phyloP scores from a whole-genome alignment of 2,329 filamentous ascomycete genomes.

The Neopestalotiopsis sp. region DNA sequence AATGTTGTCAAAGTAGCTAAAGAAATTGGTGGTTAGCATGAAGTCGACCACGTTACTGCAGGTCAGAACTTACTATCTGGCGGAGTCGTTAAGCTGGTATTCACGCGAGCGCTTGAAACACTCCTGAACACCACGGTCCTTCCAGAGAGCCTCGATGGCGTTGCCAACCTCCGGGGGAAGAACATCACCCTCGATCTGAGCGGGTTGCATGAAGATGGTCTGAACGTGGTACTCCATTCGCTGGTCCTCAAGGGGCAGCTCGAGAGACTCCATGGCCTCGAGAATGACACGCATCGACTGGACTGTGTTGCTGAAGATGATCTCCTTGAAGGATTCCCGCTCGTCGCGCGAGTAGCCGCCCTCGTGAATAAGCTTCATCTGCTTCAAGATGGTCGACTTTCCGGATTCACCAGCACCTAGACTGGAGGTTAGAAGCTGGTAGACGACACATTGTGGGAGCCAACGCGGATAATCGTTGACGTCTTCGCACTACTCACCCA shows the following conservation, averaged over 20 bases:
- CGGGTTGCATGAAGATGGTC: constrained; percentile 98
- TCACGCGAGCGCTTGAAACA: constrained; percentile 96
- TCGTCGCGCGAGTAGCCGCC: constrained; percentile 96
- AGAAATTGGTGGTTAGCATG: neutral
- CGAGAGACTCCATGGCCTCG: constrained; percentile 72
- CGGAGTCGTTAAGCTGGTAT: constrained; percentile 96
- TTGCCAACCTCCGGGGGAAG: constrained; percentile 93
- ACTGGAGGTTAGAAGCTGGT: constrained; percentile 24
- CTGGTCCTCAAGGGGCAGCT: constrained; percentile 86
- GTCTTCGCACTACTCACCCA: constrained; percentile 70
- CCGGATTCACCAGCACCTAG: constrained; percentile 96
- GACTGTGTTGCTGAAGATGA: constrained; percentile 74
- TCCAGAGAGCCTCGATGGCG: constrained; percentile 92
- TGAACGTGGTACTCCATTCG: constrained; percentile 97
- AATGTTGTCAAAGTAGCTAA: constrained; percentile 94
- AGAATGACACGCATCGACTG: constrained; percentile 74
- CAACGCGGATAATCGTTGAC: neutral
- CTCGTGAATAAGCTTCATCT: constrained; percentile 99
- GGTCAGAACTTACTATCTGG: constrained; percentile 78
- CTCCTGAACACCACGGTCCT: constrained; percentile 88
- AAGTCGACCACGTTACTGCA: neutral
- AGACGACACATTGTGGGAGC: neutral
- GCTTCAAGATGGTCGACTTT: constrained; percentile 93
- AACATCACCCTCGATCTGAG: constrained; percentile 94
- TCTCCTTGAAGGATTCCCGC: constrained; percentile 73